Percentiles rank a stretch among this genome's conserved stretches.
These are phyloP conservation scores for Amanita rimosa DNA, from an alignment of 768 basidiomycete species.

Conservation along the genomic window DNA sequence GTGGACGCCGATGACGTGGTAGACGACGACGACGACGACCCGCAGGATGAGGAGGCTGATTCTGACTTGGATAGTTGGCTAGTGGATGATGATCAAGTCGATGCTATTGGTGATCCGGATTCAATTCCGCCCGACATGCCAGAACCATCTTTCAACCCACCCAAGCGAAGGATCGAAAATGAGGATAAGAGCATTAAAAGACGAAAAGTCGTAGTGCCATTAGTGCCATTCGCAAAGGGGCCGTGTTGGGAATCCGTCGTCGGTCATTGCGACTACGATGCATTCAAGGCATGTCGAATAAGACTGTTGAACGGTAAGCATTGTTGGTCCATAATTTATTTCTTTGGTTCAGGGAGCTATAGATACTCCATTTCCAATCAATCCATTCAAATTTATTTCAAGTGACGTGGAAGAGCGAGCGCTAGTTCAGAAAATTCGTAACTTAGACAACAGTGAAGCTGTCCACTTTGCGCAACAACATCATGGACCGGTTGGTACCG, in stretches of 20 bases:
- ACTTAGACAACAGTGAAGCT: slow-evolving; percentile 14
- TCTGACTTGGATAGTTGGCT: slow-evolving; percentile 76
- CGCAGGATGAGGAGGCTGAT: slow-evolving; percentile 45
- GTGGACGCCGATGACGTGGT: slow-evolving; percentile 71
- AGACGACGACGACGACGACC: slow-evolving; percentile 60
- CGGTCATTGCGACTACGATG: slow-evolving; percentile 55
- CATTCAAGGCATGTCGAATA: slow-evolving; percentile 66
- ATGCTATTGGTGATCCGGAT: slow-evolving; percentile 27
- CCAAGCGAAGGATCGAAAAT: slow-evolving; percentile 61
- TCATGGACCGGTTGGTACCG: slow-evolving; percentile 17
- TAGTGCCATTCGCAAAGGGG: slow-evolving; percentile 75
- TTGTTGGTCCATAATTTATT: background rate
- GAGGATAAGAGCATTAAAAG: slow-evolving; percentile 48
- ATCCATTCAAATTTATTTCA: slow-evolving; percentile 72
- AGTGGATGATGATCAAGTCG: slow-evolving; percentile 56
- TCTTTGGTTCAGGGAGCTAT: slow-evolving; percentile 5
- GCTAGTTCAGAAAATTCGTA: slow-evolving; percentile 15
- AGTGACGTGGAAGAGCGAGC: slow-evolving; percentile 26
- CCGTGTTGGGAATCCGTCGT: slow-evolving; percentile 70
- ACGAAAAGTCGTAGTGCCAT: slow-evolving; percentile 64
- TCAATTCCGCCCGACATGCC: slow-evolving; percentile 22
- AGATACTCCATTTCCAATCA: slow-evolving; percentile 66
- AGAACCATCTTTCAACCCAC: slow-evolving; percentile 13
- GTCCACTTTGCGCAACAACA: slow-evolving; percentile 31
- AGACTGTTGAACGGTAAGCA: slow-evolving; percentile 73